Conservation (phyloP, 169 alveolate genomes). For the Plasmodium gonderi region DNA sequence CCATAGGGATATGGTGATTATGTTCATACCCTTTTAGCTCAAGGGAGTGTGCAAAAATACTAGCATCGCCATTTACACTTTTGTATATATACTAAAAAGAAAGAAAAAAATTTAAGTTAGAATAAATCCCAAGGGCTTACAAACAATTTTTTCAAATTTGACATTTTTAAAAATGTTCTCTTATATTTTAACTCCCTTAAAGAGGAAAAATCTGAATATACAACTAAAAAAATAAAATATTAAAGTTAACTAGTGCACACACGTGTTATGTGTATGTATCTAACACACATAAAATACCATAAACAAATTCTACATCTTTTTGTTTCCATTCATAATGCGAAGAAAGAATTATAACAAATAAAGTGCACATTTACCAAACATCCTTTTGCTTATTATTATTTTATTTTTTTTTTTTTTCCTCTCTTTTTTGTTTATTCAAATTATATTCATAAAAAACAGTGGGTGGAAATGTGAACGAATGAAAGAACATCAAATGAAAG, state of each 20-base stretch:
- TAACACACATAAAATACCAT: neutral
- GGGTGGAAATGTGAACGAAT: neutral
- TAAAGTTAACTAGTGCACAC: neutral
- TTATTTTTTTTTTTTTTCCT: neutral
- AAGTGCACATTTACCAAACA: neutral
- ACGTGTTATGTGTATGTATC: neutral
- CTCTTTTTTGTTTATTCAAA: neutral
- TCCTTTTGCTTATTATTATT: neutral
- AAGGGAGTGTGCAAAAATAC: neutral
- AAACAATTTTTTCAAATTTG: neutral
- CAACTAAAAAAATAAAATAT: neutral
- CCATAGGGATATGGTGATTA: neutral
- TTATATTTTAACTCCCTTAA: neutral
- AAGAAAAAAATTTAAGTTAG: neutral
- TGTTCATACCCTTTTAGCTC: neutral
- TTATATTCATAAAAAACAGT: neutral
- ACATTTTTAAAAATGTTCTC: neutral
- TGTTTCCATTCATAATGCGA: neutral
- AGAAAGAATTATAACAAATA: neutral
- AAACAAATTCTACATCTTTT: neutral
- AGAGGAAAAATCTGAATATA: neutral
- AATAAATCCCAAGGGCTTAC: neutral
- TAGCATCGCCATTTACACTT: neutral
- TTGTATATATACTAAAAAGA: neutral
- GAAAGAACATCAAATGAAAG: too few species aligned